These are phyloP conservation scores for Chalciporus chontae DNA, from an alignment of 768 basidiomycete genomes.

Conservation along the genomic window DNA sequence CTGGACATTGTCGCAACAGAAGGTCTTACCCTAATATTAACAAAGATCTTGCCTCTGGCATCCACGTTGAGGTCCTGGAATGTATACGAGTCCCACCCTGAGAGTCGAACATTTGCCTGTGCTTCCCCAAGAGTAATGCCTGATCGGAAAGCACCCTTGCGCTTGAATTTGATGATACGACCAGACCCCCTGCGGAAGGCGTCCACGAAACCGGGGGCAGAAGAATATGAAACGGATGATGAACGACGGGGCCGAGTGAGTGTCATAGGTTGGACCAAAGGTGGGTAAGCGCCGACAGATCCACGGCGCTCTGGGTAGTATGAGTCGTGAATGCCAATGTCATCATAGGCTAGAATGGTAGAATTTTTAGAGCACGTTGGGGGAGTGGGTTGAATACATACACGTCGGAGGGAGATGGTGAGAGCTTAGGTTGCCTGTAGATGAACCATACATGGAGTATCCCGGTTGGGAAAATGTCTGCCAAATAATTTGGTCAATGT, in stretches of 20 bases:
- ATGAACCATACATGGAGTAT: slow-evolving; percentile 47
- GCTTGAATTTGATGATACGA: slow-evolving; percentile 66
- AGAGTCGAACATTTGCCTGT: slow-evolving; percentile 58
- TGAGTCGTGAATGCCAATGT: slow-evolving; percentile 43
- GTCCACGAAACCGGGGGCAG: slow-evolving; percentile 36
- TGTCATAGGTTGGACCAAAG: slow-evolving; percentile 21
- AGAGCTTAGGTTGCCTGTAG: slow-evolving; percentile 33
- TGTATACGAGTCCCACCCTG: slow-evolving; percentile 59
- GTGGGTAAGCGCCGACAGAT: slow-evolving; percentile 18
- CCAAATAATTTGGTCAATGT: slow-evolving; percentile 5
- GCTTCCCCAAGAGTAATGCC: slow-evolving; percentile 70
- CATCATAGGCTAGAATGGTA: slow-evolving; percentile 48
- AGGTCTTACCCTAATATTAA: slow-evolving; percentile 56
- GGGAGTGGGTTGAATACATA: slow-evolving; percentile 21
- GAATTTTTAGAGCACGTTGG: slow-evolving; percentile 2
- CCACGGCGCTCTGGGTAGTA: slow-evolving; percentile 41
- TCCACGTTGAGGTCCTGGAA: slow-evolving; percentile 67
- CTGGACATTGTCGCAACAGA: not conserved
- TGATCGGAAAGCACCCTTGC: slow-evolving; percentile 60
- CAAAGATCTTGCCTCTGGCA: slow-evolving; percentile 50
- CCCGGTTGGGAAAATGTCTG: slow-evolving; percentile 39
- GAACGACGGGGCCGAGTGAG: slow-evolving; percentile 32
- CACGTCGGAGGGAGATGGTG: slow-evolving; percentile 42
- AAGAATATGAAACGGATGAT: slow-evolving; percentile 38
- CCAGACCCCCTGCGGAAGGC: slow-evolving; percentile 48